Evolutionary conservation across 345 rosid genomes (phyloP).

Genomic region (Citropsis articulata): DNA sequence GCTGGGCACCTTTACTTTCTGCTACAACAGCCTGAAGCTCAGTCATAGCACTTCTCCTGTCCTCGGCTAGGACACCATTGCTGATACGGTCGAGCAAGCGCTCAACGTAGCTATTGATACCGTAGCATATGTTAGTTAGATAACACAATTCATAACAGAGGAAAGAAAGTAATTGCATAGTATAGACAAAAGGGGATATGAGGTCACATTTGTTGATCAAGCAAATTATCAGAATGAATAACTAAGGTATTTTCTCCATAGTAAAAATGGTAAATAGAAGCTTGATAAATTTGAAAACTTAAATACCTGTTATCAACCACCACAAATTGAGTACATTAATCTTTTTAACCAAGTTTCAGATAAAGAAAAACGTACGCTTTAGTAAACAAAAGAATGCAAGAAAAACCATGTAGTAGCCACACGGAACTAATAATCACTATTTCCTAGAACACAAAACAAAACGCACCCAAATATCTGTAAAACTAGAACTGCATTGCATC

Average conservation of each 20-base stretch:
- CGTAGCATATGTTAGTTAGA: neutral
- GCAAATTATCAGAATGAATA: neutral
- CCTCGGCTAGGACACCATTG: slow-evolving; percentile 82
- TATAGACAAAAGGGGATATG: neutral
- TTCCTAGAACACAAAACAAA: neutral
- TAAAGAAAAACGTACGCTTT: neutral
- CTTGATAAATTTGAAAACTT: neutral
- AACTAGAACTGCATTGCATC: neutral
- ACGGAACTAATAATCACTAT: neutral
- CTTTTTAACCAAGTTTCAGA: neutral
- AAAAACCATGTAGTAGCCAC: neutral
- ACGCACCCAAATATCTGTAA: neutral
- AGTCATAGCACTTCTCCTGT: slow-evolving; percentile 77
- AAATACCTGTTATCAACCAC: neutral
- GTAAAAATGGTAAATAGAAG: neutral
- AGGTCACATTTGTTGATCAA: neutral
- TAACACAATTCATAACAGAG: neutral
- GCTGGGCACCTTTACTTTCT: slow-evolving; percentile 79
- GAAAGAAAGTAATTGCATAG: neutral
- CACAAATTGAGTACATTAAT: neutral
- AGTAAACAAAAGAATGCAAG: neutral
- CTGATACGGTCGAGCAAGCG: slow-evolving; percentile 89
- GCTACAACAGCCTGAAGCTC: slow-evolving; percentile 94
- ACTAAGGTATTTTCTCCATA: neutral
- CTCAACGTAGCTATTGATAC: slow-evolving; percentile 63